Evolutionary conservation across 371 early-diverging fungal genomes (phyloP), one percentile per base, ranked within the genome.

Genomic region (Capillidium heterosporum): DNA sequence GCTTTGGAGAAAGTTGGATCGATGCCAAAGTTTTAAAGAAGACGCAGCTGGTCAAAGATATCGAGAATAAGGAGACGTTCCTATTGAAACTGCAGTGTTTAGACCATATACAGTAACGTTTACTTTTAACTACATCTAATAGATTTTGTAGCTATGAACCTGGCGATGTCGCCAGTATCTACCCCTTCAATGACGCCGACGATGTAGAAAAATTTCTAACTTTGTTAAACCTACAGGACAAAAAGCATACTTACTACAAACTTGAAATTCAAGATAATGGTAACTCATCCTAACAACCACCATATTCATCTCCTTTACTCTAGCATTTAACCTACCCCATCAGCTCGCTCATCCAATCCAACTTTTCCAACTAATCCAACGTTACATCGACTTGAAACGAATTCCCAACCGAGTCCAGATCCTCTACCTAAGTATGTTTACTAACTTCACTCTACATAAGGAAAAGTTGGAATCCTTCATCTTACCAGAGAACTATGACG

Each of bases 11-110:
- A 5, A 52, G 42, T 35, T 29, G 40, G 49, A 17, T 58, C 0
- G 40, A 68, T 50, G 64, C 73, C 7, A 60, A 59, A 1, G 57
- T 84, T 4, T 68, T 23, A 53, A 65, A 21, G 81, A 77, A 47
- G 61, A 73, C 41, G 68, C 95, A 11, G 73, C 94, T 43, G 91
- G 95, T 1, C 64, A 83, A 1, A 39, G 51, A 1, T 77, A 78
- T 32, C 95, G 95, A 60, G 89, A 89, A 59, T 95, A 94, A 66
- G 95, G 94, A 62, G 87, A 89, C 2, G 76, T 92, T 7, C 87
- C n/a, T n/a, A n/a, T n/a, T n/a, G n/a, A n/a, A n/a, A n/a, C n/a
- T n/a, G n/a, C n/a, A n/a, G n/a, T n/a, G n/a, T n/a, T n/a, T n/a
- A n/a, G n/a, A n/a, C n/a, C n/a, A n/a, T n/a, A n/a, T n/a, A n/a